Evolutionary conservation across 2,329 filamentous ascomycete species (phyloP).

Genomic region (Phialemoniopsis sp.): DNA sequence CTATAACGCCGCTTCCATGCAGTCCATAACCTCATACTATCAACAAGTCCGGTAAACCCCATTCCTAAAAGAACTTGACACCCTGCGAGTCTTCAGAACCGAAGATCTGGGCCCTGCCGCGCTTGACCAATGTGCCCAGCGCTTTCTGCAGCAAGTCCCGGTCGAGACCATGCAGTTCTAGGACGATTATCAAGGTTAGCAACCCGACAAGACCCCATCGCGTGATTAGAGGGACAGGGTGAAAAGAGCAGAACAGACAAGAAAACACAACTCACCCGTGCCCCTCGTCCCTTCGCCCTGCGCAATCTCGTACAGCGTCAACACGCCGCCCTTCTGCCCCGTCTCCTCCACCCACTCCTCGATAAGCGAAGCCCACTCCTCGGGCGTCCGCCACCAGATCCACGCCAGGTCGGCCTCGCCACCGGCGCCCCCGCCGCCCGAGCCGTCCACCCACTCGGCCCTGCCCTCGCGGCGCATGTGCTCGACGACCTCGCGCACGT

Average conservation of each 20-base stretch:
- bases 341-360: constrained; percentile 83
- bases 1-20: too few relatives aligned
- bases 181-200: constrained; percentile 4
- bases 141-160: constrained; percentile 74
- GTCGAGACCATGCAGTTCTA: constrained; percentile 88
- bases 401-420: constrained; percentile 55
- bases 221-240: background rate
- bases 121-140: constrained; percentile 77
- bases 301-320: constrained; percentile 88
- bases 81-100: constrained; percentile 83
- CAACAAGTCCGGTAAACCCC: background rate
- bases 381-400: constrained; percentile 80
- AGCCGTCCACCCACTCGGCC: constrained; percentile 55
- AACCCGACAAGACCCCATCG: constrained; percentile 13
- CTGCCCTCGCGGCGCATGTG: constrained; percentile 35
- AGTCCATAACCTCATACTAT: too few relatives aligned
- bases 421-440: constrained; percentile 32
- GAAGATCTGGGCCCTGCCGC: constrained; percentile 90
- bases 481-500: constrained; percentile 54
- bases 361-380: constrained; percentile 83
- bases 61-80: constrained; percentile 83
- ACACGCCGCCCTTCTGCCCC: constrained; percentile 80
- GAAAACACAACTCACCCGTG: constrained; percentile 46
- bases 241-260: background rate
- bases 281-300: constrained; percentile 78